A percentile compares a stretch with the other conserved stretches of the same genome.
phyloP scores from a whole-genome alignment of 805 yeast genomes.

The Kuraishia piskuri region DNA sequence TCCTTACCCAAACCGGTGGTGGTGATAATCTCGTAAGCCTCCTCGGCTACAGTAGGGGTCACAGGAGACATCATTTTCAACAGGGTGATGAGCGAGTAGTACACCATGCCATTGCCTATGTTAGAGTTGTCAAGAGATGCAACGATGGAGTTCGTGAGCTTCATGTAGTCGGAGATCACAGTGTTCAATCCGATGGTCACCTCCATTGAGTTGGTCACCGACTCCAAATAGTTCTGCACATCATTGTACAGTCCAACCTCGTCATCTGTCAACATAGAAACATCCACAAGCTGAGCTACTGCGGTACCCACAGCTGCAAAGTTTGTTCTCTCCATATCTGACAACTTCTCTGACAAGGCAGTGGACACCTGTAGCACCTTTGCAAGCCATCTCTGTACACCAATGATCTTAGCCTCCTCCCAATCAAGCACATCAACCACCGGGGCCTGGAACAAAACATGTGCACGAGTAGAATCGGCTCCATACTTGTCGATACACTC shows the following conservation, averaged over 20 bases:
- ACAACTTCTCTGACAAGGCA: conserved; percentile 11
- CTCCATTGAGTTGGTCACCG: conserved; percentile 53
- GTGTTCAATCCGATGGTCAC: conserved; percentile 66
- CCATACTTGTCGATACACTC: conserved; percentile 71
- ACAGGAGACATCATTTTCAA: conserved; percentile 69
- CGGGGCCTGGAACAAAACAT: conserved; percentile 88
- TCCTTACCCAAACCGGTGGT: conserved; percentile 15
- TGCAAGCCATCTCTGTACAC: conserved; percentile 80
- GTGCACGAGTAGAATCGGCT: conserved; percentile 92
- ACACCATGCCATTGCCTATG: conserved; percentile 31
- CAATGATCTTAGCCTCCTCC: conserved; percentile 84
- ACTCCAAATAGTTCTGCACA: conserved; percentile 34
- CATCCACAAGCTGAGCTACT: conserved; percentile 1
- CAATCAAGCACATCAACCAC: conserved; percentile 73
- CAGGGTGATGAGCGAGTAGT: conserved; percentile 43
- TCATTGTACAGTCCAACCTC: conserved; percentile 57
- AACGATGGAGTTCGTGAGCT: conserved; percentile 48
- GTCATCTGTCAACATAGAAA: conserved; percentile 15
- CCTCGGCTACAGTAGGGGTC: conserved; percentile 76
- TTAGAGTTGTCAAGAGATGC: conserved; percentile 26
- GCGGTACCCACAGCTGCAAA: neutral
- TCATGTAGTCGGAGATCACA: conserved; percentile 85
- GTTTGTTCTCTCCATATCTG: conserved; percentile 1
- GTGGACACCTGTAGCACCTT: conserved; percentile 33
- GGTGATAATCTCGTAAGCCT: conserved; percentile 53